Evolutionary conservation across 1,284 basidiomycete genomes (phyloP), one percentile per base, ranked within the genome.

Genomic region (Naganishia liquefaciens): DNA sequence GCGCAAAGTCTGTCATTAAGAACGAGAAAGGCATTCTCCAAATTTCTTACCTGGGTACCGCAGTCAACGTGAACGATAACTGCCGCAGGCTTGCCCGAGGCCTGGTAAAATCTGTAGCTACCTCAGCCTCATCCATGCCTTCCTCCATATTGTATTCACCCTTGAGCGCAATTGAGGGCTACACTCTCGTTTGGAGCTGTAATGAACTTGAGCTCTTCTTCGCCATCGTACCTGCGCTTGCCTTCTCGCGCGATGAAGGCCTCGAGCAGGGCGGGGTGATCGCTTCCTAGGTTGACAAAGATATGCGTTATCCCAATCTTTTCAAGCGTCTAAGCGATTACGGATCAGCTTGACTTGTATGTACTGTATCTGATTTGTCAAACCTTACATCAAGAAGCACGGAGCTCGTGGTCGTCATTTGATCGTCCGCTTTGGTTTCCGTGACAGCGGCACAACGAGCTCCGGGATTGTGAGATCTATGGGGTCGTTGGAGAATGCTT

Each of bases 141-240:
- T 1, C 13, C 23, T 1, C 15, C 42, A 30, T 25, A n/a, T 19
- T 21, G 6, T 5, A 23, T 47, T 49, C 27, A 62, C 60, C 60
- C 87, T 61, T 88, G 87, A 0, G 87, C 87, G 19, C 85, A 85
- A 66, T 83, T 87, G 53, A 88, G 73, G 1, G 86, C 87, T 6
- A 88, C 87, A 86, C 88, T 88, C 73, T 89, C 88, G 67, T 88
- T 88, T 0, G 88, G 87, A 67, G 85, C 86, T 5, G 85, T 88
- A 37, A 88, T 77, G 65, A 89, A 82, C 63, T 80, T 73, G 23
- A 82, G 79, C 39, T 27, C 42, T 13, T 39, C 42, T 25, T 25
- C 53, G 3, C 53, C 33, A 9, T 37, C 53, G n/a, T 42, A 17
- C 40, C 42, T 54, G 15, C 53, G 27, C 25, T 54, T 54, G 10